Conservation (phyloP, 2,329 filamentous ascomycete genomes). For the Hypoxylon sp. region DNA sequence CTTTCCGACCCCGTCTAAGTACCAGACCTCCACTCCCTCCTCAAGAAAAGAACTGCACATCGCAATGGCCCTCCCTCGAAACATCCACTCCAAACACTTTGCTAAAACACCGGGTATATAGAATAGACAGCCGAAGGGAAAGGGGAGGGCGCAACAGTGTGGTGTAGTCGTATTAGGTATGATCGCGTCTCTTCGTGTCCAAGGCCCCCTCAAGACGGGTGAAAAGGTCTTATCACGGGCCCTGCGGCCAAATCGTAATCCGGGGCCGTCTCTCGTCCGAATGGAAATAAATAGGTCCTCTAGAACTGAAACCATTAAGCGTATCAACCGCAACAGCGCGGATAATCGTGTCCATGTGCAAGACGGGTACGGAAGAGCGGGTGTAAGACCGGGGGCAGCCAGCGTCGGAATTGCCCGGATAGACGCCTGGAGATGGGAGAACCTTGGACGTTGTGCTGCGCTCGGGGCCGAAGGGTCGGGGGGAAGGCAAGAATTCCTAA, state of each 20-base stretch:
- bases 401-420: constrained; percentile 9
- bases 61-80: constrained; percentile 44
- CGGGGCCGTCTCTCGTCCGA: constrained; percentile 36
- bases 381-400: constrained; percentile 19
- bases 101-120: constrained; percentile 52
- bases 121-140: constrained; percentile 49
- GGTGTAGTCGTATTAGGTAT: constrained; percentile 41
- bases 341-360: constrained; percentile 45
- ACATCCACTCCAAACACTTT: constrained; percentile 44
- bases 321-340: constrained; percentile 47
- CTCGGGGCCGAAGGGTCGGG: constrained; percentile 15
- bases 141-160: constrained; percentile 42
- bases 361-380: constrained; percentile 20
- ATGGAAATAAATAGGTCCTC: constrained; percentile 43
- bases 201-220: constrained; percentile 22
- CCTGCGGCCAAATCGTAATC: constrained; percentile 31
- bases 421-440: constrained; percentile 6
- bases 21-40: constrained; percentile 12
- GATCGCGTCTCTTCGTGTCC: constrained; percentile 37
- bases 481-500: constrained; percentile 39
- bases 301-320: constrained; percentile 47
- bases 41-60: constrained; percentile 40
- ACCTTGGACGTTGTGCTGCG: constrained; percentile 18
- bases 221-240: constrained; percentile 16
- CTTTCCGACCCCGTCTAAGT: constrained; percentile 15